These are phyloP conservation scores for Trichosporon coremiiforme DNA, from an alignment of 1,284 basidiomycete species.

Conservation along the genomic window DNA sequence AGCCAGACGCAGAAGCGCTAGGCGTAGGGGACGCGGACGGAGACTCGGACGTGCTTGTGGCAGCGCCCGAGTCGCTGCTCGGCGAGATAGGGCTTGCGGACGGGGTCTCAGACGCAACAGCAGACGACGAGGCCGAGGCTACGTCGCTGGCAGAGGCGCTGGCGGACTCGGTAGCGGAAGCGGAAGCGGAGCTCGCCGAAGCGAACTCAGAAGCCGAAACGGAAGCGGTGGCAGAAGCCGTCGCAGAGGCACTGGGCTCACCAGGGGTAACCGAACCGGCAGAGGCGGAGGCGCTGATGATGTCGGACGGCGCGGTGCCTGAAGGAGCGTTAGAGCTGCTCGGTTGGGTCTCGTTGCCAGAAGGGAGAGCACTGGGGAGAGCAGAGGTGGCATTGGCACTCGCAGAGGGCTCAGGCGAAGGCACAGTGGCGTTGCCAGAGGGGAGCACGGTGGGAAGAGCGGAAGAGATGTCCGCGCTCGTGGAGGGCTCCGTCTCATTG, in stretches of 20 bases:
- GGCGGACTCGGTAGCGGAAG: constrained; percentile 19
- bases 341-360: constrained; percentile 6
- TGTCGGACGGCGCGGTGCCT: background rate
- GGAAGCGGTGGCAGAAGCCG: constrained; percentile 9
- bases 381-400: constrained; percentile 3
- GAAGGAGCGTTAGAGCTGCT: constrained; percentile 11
- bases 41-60: background rate
- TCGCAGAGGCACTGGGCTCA: constrained; percentile 12
- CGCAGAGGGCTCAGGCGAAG: background rate
- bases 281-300: background rate
- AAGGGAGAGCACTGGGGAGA: constrained; percentile 5
- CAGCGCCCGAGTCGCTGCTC: constrained; percentile 7
- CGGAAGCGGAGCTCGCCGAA: constrained; percentile 16
- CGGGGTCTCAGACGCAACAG: background rate
- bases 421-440: constrained; percentile 9
- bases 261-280: background rate
- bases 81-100: constrained; percentile 2
- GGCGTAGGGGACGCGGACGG: constrained; percentile 18
- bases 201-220: constrained; percentile 8
- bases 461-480: background rate
- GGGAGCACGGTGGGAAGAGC: background rate
- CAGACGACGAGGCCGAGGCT: constrained; percentile 5
- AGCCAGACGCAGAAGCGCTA: constrained; percentile 15
- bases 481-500: background rate
- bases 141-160: constrained; percentile 20